Percentiles rank a stretch among this genome's conserved stretches.
phyloP scores from a whole-genome alignment of 225 moss, liverwort and hornwort genomes.

The Bryum argenteum region DNA sequence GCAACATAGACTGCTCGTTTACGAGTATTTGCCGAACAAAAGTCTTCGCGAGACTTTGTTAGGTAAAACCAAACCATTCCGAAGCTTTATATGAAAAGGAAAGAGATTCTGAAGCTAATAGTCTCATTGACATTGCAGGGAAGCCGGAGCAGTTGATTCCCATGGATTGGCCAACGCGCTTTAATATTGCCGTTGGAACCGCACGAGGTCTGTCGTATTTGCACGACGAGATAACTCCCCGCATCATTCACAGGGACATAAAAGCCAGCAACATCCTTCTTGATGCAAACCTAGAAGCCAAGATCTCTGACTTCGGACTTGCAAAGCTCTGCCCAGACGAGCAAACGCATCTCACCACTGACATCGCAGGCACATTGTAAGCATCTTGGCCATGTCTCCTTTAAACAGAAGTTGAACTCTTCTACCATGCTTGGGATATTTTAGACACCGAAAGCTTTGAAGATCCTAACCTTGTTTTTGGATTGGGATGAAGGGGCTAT shows the following conservation, averaged over 20 bases:
- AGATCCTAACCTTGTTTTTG: constrained; percentile 25
- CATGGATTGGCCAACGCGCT: constrained; percentile 55
- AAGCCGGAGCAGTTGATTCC: constrained; percentile 37
- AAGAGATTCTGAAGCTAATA: too few relatives aligned
- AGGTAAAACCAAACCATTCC: constrained; percentile 31
- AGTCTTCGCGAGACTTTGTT: constrained; percentile 57
- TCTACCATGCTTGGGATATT: not conserved
- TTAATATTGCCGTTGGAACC: constrained; percentile 56
- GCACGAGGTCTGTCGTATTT: constrained; percentile 60
- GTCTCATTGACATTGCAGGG: constrained; percentile 31
- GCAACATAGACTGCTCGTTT: constrained; percentile 55
- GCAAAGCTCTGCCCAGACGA: constrained; percentile 58
- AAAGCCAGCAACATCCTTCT: constrained; percentile 68
- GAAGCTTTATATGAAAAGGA: constrained; percentile 2
- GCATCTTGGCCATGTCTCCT: constrained; percentile 4
- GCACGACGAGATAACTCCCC: constrained; percentile 54
- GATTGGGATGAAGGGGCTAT: constrained; percentile 49
- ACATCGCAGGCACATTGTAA: constrained; percentile 63
- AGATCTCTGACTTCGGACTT: constrained; percentile 63
- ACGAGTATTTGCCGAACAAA: constrained; percentile 59
- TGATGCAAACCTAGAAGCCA: constrained; percentile 55
- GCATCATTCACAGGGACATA: constrained; percentile 62
- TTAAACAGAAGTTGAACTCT: not conserved
- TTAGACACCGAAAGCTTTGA: not conserved
- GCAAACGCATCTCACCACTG: constrained; percentile 53